Base-by-base conservation (phyloP, 2,329 filamentous ascomycete genomes). In the Cadophora sp. region DNA sequence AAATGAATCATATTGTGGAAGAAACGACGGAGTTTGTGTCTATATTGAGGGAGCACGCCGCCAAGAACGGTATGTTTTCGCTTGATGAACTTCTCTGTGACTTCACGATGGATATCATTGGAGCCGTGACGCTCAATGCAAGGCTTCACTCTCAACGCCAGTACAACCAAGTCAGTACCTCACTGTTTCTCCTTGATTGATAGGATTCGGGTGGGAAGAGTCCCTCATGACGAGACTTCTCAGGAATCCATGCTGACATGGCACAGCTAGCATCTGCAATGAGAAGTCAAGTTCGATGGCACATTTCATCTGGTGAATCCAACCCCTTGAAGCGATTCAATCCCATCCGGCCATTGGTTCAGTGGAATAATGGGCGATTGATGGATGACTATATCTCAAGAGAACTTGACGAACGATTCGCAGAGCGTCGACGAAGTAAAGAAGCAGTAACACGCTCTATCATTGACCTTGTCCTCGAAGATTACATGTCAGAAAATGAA, bases 71-170 rank as follows among this genome's bases (percentile, higher is more conserved):
- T 22, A 67, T 72, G 11, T 68, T 70, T 53, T 68, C 63, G 4
- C 51, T 72, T 48, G 72, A 74, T 39, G 63, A 70, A 18, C 59
- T 66, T 8, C 66, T 69, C 11, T 66, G 68, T 5, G 45, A 64
- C 20, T 70, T 71, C 43, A 73, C 67, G 4, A 73, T 74, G 70
- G 71, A 74, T 39, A 66, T 74, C 18, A 73, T 73, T 62, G 70
- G 71, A 8, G 65, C 67, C 53, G 64, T 70, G 4, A 50, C 66
- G 8, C 48, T 72, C 5, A 67, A 70, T 39, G 51, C 66, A 6
- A 48, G 55, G 30, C 56, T 74, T 0, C 68, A 68, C 20, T 71
- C 71, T 13, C 68, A 75, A 61, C 66, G 48, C 30, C 59, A 60
- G 45, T 43, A 61, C 36, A 74, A 73, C 51, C 62, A 33, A 9